Conservation (phyloP, 352 stramenopile species). For the Pythium myriotylum region DNA sequence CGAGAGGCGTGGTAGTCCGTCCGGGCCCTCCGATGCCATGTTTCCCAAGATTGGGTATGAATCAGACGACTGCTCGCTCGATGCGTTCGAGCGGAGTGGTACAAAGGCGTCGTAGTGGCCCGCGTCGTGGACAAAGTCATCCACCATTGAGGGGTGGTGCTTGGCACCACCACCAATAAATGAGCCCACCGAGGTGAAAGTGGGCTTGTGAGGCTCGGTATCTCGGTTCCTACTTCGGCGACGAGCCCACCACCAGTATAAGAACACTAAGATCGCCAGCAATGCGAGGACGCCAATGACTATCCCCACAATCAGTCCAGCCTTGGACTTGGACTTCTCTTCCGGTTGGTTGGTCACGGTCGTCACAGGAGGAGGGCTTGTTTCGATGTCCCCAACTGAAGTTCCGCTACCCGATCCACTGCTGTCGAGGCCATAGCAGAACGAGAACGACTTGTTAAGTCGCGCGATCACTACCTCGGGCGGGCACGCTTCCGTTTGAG, state of each 20-base stretch:
- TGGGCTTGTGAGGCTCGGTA: slow-evolving; percentile 27
- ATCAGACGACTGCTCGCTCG: slow-evolving; percentile 54
- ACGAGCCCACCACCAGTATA: slow-evolving; percentile 22
- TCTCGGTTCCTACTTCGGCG: slow-evolving; percentile 8
- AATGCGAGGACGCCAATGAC: slow-evolving; percentile 19
- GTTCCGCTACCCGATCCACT: slow-evolving; percentile 14
- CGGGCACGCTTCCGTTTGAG: slow-evolving; percentile 55
- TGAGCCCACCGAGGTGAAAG: slow-evolving; percentile 26
- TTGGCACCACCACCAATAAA: slow-evolving; percentile 13
- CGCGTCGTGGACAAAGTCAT: slow-evolving; percentile 14
- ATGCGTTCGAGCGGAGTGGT: slow-evolving; percentile 53
- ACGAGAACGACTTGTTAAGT: slow-evolving; percentile 62
- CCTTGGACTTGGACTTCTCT: slow-evolving; percentile 6
- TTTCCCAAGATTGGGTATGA: slow-evolving; percentile 60
- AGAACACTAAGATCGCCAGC: slow-evolving; percentile 14
- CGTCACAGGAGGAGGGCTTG: neutral
- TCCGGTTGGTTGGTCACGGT: neutral
- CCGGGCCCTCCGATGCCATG: slow-evolving; percentile 67
- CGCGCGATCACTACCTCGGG: slow-evolving; percentile 38
- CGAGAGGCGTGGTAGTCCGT: slow-evolving; percentile 61
- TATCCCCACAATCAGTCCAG: slow-evolving; percentile 24
- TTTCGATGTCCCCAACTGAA: neutral
- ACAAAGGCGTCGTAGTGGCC: slow-evolving; percentile 19
- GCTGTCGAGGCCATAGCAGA: slow-evolving; percentile 46
- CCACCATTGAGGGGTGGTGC: slow-evolving; percentile 13